Conservation (phyloP, 441 rosid genomes). For the Gossypium schwendimanii region DNA sequence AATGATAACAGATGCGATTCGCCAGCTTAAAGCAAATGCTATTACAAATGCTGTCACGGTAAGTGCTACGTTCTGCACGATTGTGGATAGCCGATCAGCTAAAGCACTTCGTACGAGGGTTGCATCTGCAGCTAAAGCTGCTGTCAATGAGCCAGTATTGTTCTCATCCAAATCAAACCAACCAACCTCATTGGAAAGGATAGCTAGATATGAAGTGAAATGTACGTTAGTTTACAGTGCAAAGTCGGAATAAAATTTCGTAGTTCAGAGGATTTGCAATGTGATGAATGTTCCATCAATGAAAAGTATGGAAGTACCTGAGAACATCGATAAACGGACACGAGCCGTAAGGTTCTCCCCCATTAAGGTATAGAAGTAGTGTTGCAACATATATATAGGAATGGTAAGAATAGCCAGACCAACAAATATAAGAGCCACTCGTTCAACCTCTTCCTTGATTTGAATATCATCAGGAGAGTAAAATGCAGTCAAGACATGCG, state of each 20-base stretch:
- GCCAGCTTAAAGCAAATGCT: slow-evolving; percentile 69
- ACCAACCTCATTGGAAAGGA: slow-evolving; percentile 37
- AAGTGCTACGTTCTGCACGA: slow-evolving; percentile 66
- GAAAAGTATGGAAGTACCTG: slow-evolving; percentile 38
- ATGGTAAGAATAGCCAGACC: slow-evolving; percentile 42
- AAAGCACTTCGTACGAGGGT: slow-evolving; percentile 50
- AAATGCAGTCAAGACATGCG: slow-evolving; percentile 57
- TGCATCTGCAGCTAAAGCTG: slow-evolving; percentile 57
- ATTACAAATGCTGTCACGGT: slow-evolving; percentile 65
- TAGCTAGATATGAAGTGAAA: slow-evolving; percentile 34
- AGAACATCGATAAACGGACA: slow-evolving; percentile 61
- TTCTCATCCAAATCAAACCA: slow-evolving; percentile 9
- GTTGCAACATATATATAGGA: slow-evolving; percentile 70
- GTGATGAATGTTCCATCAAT: background rate
- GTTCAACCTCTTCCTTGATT: slow-evolving; percentile 43
- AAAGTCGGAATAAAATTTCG: background rate
- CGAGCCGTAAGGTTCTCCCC: slow-evolving; percentile 76
- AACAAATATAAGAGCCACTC: slow-evolving; percentile 39
- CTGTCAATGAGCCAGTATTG: slow-evolving; percentile 5
- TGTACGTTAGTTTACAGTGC: background rate
- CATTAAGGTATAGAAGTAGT: slow-evolving; percentile 61
- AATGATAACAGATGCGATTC: slow-evolving; percentile 27
- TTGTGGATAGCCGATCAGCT: slow-evolving; percentile 73
- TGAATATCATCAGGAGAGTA: slow-evolving; percentile 36
- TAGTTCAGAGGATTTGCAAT: background rate